These are phyloP conservation scores for Pyrenochaeta sp. DNA, from an alignment of 2,329 filamentous ascomycete species.

Conservation along the genomic window DNA sequence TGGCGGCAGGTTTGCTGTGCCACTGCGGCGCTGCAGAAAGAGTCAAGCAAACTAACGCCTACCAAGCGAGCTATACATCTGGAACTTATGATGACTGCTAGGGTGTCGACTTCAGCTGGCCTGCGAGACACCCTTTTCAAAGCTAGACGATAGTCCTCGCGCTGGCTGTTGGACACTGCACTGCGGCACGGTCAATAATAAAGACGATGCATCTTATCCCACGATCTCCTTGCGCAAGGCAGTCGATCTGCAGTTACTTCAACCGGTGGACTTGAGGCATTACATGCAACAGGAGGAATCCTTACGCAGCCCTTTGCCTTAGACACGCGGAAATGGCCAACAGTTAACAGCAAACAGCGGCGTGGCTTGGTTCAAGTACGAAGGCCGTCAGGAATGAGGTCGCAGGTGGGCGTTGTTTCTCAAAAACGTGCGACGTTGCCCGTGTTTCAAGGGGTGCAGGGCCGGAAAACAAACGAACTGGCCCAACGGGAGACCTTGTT, in stretches of 20 bases:
- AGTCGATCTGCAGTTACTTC: not conserved
- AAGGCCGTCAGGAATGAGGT: not conserved
- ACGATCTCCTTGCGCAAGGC: not conserved
- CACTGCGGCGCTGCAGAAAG: not conserved
- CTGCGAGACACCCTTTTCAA: too few species aligned
- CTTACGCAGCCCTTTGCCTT: slow-evolving; percentile 12
- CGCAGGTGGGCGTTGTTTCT: slow-evolving; percentile 19
- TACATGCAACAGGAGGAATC: slow-evolving; percentile 4
- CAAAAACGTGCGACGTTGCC: slow-evolving; percentile 35
- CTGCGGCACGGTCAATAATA: too few species aligned
- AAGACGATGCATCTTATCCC: too few species aligned
- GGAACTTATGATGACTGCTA: too few species aligned
- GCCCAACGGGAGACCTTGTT: slow-evolving; percentile 32
- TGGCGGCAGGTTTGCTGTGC: too few species aligned
- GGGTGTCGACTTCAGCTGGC: too few species aligned
- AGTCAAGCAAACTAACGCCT: too few species aligned
- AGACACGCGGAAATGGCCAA: slow-evolving; percentile 11
- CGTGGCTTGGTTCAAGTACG: slow-evolving; percentile 3
- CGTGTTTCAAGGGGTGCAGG: slow-evolving; percentile 36
- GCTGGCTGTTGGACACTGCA: too few species aligned
- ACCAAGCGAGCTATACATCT: too few species aligned
- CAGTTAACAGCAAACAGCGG: slow-evolving; percentile 15
- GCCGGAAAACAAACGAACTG: slow-evolving; percentile 23
- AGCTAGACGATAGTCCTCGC: too few species aligned
- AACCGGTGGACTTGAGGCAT: slow-evolving; percentile 2